A percentile compares a stretch with the other conserved stretches of the same genome.
phyloP scores from a whole-genome alignment of 2,329 filamentous ascomycete species.

The Chalara sp. region DNA sequence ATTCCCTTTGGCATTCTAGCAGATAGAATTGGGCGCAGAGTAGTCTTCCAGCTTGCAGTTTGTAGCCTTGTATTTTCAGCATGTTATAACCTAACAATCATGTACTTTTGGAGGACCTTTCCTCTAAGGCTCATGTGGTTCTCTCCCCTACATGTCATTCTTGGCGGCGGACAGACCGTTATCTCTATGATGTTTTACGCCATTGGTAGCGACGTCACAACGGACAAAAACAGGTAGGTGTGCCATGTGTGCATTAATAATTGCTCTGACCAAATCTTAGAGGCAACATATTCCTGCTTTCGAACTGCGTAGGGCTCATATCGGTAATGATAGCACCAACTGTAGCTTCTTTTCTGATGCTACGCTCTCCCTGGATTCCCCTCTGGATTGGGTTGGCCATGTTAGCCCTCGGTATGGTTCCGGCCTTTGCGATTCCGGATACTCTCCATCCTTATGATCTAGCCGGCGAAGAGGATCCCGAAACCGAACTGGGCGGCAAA shows the following conservation, averaged over 20 bases:
- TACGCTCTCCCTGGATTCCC: conserved; percentile 21
- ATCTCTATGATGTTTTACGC: conserved; percentile 27
- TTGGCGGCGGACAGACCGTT: conserved; percentile 32
- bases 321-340: conserved; percentile 32
- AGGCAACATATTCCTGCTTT: conserved; percentile 30
- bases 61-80: conserved; percentile 24
- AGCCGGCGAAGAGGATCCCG: not conserved
- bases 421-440: conserved; percentile 25
- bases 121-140: conserved; percentile 30
- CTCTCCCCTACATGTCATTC: conserved; percentile 23
- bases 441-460: conserved; percentile 19
- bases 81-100: conserved; percentile 26
- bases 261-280: conserved; percentile 15
- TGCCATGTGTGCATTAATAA: not conserved
- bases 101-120: conserved; percentile 28
- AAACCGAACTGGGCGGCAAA: not conserved
- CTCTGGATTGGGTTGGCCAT: conserved; percentile 12
- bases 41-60: conserved; percentile 27
- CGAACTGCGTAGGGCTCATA: conserved; percentile 23
- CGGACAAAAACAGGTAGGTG: conserved; percentile 30
- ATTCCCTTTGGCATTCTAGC: conserved; percentile 33
- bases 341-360: conserved; percentile 31
- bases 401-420: conserved; percentile 11
- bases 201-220: conserved; percentile 31
- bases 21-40: conserved; percentile 32